Conservation (phyloP, 179 eudicot genomes). For the Beta macrorhiza region DNA sequence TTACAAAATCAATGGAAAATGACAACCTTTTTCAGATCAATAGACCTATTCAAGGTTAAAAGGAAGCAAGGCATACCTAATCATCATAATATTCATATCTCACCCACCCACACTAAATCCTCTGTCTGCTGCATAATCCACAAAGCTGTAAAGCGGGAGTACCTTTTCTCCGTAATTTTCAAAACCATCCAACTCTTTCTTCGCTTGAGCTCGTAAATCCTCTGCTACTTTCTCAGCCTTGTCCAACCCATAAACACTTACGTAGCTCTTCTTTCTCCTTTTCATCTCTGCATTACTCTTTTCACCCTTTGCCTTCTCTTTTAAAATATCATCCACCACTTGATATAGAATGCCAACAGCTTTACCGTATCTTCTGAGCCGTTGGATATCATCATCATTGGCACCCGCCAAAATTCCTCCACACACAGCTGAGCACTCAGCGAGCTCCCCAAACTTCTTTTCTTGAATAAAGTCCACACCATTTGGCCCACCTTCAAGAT, state of each 20-base stretch:
- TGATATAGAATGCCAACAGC: slow-evolving; percentile 85
- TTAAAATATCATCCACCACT: slow-evolving; percentile 65
- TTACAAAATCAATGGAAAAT: not conserved
- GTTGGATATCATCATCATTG: slow-evolving; percentile 64
- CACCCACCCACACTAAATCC: slow-evolving; percentile 55
- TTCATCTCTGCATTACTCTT: slow-evolving; percentile 25
- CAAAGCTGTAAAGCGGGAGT: slow-evolving; percentile 71
- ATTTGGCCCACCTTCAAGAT: slow-evolving; percentile 71
- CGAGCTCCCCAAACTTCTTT: slow-evolving; percentile 89
- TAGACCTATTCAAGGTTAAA: not conserved
- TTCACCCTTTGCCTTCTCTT: slow-evolving; percentile 37
- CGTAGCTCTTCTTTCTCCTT: slow-evolving; percentile 61
- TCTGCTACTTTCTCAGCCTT: slow-evolving; percentile 79
- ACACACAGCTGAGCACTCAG: slow-evolving; percentile 90
- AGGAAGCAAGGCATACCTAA: not conserved
- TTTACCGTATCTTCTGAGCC: slow-evolving; percentile 73
- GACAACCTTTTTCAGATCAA: not conserved
- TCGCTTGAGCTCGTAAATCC: slow-evolving; percentile 67
- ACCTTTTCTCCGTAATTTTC: slow-evolving; percentile 75
- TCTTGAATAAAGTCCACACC: slow-evolving; percentile 71
- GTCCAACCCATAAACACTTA: slow-evolving; percentile 69
- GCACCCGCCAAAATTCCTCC: slow-evolving; percentile 86
- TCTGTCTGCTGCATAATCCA: slow-evolving; percentile 96
- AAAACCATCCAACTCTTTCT: slow-evolving; percentile 68
- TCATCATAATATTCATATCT: not conserved